Conservation (phyloP, 1,284 basidiomycete species). For the Marasmius oreades region DNA sequence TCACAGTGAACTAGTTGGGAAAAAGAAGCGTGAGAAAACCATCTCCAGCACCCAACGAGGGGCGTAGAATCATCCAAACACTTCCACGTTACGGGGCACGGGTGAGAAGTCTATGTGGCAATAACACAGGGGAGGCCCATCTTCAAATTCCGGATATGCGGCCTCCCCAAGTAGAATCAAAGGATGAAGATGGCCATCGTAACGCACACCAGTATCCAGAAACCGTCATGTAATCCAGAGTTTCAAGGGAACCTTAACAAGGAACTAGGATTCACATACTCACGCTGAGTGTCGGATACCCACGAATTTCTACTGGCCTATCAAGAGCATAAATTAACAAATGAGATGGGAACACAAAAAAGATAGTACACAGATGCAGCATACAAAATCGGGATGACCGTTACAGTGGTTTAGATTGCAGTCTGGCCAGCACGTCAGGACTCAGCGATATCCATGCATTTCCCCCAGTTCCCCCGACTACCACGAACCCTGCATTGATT, state of each 20-base stretch:
- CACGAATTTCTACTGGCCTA: no score
- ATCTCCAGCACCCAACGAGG: background rate
- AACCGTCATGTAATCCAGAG: no score
- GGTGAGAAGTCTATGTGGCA: background rate
- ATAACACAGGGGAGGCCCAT: background rate
- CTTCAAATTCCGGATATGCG: background rate
- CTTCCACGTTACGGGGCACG: background rate
- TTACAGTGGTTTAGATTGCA: background rate
- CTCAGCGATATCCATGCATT: constrained; percentile 46
- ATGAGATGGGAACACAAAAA: background rate
- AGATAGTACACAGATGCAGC: background rate
- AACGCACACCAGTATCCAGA: no score
- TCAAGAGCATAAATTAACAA: background rate
- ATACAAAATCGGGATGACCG: background rate
- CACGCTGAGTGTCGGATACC: no score
- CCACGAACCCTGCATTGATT: constrained; percentile 39
- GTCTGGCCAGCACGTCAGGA: constrained; percentile 25
- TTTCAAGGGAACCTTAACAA: no score
- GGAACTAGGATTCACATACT: no score
- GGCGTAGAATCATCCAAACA: background rate
- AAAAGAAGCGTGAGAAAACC: background rate
- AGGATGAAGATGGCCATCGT: no score
- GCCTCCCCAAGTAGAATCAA: no score
- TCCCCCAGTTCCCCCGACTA: constrained; percentile 39
- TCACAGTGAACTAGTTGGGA: background rate